Conservation (phyloP, 441 rosid species). For the Flueggea neowawraea region DNA sequence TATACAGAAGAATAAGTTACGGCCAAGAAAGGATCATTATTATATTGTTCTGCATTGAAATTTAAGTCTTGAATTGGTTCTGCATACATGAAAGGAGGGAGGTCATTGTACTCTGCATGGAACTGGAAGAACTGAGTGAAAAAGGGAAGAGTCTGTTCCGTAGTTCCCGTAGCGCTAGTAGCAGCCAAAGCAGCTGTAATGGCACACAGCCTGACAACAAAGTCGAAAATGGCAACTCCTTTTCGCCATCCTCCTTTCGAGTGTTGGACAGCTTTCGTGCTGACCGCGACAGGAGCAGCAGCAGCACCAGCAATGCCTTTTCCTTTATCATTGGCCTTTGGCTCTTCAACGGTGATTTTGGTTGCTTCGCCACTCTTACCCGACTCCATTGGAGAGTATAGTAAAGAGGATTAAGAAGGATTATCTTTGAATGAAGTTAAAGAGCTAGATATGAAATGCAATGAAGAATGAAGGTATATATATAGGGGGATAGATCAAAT, state of each 20-base stretch:
- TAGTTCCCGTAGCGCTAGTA: conserved; percentile 57
- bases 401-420: no score
- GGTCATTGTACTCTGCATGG: conserved; percentile 64
- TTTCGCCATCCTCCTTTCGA: conserved; percentile 38
- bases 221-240: conserved; percentile 62
- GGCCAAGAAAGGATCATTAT: no score
- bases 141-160: conserved; percentile 69
- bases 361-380: conserved; percentile 21
- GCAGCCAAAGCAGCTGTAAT: conserved; percentile 59
- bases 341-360: conserved; percentile 22
- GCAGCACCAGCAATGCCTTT: conserved; percentile 39
- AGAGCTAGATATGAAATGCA: no score
- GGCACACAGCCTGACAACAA: conserved; percentile 56
- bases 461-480: no score
- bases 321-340: conserved; percentile 40
- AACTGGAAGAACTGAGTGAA: conserved; percentile 92
- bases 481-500: no score
- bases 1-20: no score
- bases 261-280: conserved; percentile 5
- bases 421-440: no score
- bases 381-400: conserved; percentile 19
- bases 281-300: conserved; percentile 13
- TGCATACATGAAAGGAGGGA: conserved; percentile 51
- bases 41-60: no score
- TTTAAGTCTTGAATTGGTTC: no score